Evolutionary conservation across 805 yeast species (phyloP).

Genomic region (Kregervanrija delftensis): DNA sequence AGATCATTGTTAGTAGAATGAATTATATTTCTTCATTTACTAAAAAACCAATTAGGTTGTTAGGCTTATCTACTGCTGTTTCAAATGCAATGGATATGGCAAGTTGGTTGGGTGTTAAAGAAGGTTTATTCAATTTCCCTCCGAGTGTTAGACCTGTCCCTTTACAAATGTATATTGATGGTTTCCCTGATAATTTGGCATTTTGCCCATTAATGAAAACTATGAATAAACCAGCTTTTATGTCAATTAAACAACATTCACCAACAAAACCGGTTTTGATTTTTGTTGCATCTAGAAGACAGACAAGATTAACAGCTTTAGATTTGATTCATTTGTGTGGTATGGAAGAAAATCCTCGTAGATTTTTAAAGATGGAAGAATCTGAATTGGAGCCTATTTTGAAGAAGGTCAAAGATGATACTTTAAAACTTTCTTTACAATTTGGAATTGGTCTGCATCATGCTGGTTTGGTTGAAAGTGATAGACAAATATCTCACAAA

Average conservation of each 20-base stretch:
- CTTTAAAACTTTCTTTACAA: slow-evolving; percentile 64
- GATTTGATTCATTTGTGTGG: slow-evolving; percentile 77
- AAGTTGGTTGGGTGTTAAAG: slow-evolving; percentile 70
- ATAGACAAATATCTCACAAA: slow-evolving; percentile 63
- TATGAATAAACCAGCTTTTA: slow-evolving; percentile 84
- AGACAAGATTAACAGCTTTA: slow-evolving; percentile 72
- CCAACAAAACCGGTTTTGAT: slow-evolving; percentile 77
- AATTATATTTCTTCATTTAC: slow-evolving; percentile 61
- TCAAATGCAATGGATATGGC: slow-evolving; percentile 84
- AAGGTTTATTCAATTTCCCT: slow-evolving; percentile 75
- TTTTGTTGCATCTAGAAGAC: slow-evolving; percentile 81
- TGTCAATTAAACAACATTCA: slow-evolving; percentile 89
- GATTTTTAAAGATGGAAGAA: slow-evolving; percentile 63
- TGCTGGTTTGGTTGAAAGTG: slow-evolving; percentile 73
- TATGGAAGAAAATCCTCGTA: slow-evolving; percentile 66
- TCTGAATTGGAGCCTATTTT: slow-evolving; percentile 47
- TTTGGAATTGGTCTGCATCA: slow-evolving; percentile 80
- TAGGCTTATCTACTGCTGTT: slow-evolving; percentile 83
- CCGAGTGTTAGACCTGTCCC: slow-evolving; percentile 83
- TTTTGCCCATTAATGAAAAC: slow-evolving; percentile 82
- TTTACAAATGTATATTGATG: slow-evolving; percentile 79
- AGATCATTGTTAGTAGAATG: slow-evolving; percentile 86
- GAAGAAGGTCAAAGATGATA: slow-evolving; percentile 68
- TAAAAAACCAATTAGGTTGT: slow-evolving; percentile 50
- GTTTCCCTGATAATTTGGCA: slow-evolving; percentile 74